phyloP scores from a whole-genome alignment of 2,329 filamentous ascomycete genomes.

The Chaetoscypha palmicola region DNA sequence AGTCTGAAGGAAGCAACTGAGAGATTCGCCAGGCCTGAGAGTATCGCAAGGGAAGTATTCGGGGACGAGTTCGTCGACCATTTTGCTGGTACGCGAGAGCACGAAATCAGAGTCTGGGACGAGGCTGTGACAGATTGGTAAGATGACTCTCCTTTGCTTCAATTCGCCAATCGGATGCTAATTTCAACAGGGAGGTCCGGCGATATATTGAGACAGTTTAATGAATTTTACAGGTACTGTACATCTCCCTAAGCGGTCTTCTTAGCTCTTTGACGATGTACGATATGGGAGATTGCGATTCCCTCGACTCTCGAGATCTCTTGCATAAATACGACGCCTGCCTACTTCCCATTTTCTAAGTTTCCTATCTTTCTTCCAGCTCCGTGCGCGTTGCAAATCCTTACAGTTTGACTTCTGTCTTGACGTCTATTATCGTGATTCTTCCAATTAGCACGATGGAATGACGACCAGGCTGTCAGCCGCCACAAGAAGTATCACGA shows the following conservation, averaged over 20 bases:
- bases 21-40: conserved; percentile 68
- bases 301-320: too few species aligned
- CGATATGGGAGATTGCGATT: too few species aligned
- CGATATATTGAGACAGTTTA: conserved; percentile 65
- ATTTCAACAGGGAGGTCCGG: conserved; percentile 70
- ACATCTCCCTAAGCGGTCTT: too few species aligned
- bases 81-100: conserved; percentile 83
- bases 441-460: too few species aligned
- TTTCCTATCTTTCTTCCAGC: too few species aligned
- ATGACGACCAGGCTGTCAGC: background rate
- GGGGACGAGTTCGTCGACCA: conserved; percentile 95
- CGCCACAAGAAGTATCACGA: background rate
- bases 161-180: too few species aligned
- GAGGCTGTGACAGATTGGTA: conserved; percentile 97
- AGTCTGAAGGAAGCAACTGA: conserved; percentile 77
- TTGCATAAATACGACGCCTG: too few species aligned
- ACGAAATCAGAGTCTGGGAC: conserved; percentile 86
- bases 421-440: too few species aligned
- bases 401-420: too few species aligned
- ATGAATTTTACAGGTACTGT: conserved; percentile 1
- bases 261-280: too few species aligned
- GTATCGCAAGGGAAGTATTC: conserved; percentile 87
- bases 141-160: conserved; percentile 33
- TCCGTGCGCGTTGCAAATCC: too few species aligned
- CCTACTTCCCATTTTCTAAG: too few species aligned